Evolutionary conservation across 2,329 filamentous ascomycete genomes (phyloP), one percentile per base, ranked within the genome.

Genomic region (Ophiostoma sp.): DNA sequence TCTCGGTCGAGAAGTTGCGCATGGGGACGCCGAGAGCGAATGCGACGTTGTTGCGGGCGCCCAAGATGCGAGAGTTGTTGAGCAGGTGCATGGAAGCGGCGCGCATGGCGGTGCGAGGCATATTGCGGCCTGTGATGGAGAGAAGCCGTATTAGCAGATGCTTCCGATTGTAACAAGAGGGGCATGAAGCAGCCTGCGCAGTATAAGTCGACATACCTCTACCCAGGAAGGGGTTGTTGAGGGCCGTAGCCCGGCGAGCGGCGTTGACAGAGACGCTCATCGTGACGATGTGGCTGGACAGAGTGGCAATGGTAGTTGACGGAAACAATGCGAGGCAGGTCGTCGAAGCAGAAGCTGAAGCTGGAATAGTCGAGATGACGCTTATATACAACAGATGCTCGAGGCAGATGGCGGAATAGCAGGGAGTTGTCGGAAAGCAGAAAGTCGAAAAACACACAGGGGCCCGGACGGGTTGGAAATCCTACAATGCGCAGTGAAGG

Each of bases 251-350:
- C 79, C 83, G 79, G 70, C 83, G 83, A 77, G 83, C 84, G 74
- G 84, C 80, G 75, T 77, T 81, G 70, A 84, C 79, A 64, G 84
- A 85, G 75, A 83, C 81, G 81, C 84, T 86, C 84, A 86, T 86
- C 72, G 60, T 75, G 67, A 60, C 27, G 65, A 27, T 8, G 60
- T 63, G 55, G 36, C 5, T n/a, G 58, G 18, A 62, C 3, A 27
- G 16, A 5, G 16, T 42, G 6, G 58, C 16, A 38, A 18, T n/a
- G 55, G 18, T 3, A 9, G 36, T 18, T 40, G 60, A 42, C 38
- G 11, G 9, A 27, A 18, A 11, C 60, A 64, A 63, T 63, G 40
- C n/a, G 40, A 62, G n/a, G 55, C 5, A 63, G 60, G 38, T 63
- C 16, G 52, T 58, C 45, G 14, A 49, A 5, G 45, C 18, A 38